These are phyloP conservation scores for Candida sp. DNA, from an alignment of 1,139 yeast species.

Conservation along the genomic window DNA sequence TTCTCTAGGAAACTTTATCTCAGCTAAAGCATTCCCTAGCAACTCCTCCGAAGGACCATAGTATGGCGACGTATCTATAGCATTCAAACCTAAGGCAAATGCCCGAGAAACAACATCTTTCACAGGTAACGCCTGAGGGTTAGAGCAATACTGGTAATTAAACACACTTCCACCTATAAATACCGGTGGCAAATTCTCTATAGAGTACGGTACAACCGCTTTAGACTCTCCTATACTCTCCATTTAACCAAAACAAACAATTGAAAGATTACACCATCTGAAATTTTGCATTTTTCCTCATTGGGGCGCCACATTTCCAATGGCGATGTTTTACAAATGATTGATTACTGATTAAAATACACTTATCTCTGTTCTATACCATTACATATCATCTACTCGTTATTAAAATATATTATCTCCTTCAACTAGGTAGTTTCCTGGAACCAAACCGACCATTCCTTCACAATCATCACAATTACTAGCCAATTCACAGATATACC, in stretches of 20 bases:
- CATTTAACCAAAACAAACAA: background rate
- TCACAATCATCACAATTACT: slow-evolving; percentile 42
- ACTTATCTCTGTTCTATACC: background rate
- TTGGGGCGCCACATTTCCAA: background rate
- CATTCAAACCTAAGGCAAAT: slow-evolving; percentile 64
- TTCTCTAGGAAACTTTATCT: slow-evolving; percentile 51
- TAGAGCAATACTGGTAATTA: slow-evolving; percentile 69
- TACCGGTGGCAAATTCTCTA: slow-evolving; percentile 50
- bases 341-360: background rate
- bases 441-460: slow-evolving; percentile 70
- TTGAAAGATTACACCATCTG: background rate
- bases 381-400: background rate
- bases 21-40: slow-evolving; percentile 61
- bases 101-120: slow-evolving; percentile 57
- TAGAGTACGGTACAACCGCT: slow-evolving; percentile 19
- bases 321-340: background rate
- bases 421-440: slow-evolving; percentile 64
- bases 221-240: slow-evolving; percentile 14
- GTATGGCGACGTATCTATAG: slow-evolving; percentile 89
- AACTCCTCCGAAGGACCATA: slow-evolving; percentile 86
- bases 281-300: background rate
- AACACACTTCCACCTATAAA: slow-evolving; percentile 86
- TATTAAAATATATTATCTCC: slow-evolving; percentile 20
- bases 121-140: slow-evolving; percentile 60
- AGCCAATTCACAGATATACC: slow-evolving; percentile 83